Base-by-base conservation (phyloP, 202 grass and related monocot genomes). In the Eragrostis tef region DNA sequence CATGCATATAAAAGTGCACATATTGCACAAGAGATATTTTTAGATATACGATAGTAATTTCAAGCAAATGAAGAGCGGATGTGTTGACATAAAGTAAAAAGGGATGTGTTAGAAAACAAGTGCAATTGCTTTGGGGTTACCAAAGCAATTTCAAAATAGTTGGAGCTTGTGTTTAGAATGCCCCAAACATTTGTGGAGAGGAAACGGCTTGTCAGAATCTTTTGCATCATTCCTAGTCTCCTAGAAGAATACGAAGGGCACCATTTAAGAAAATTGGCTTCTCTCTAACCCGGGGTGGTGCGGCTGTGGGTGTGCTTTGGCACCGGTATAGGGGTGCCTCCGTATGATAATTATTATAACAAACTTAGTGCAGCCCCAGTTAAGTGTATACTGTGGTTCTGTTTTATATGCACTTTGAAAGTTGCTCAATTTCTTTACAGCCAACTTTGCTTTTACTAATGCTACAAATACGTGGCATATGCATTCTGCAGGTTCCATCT, bases 401-500 rank as follows among this genome's bases (percentile, higher is more conserved):
- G 25, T 50, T 71, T 87, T 83, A 64, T 77, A 8, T 63, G 25
- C 26, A 47, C 64, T 78, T 14, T 73, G 21, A 71, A 26, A 53
- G 58, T 64, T 64, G 12, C 61, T 48, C 14, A 64, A 71, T 48
- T 75, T 79, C n/a, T 70, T 48, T 71, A 11, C 53, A 24, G 14
- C 26, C 34, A 79, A 41, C 27, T 17, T 89, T 67, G 59, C 12
- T 17, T 59, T 41, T 21, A 63, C 56, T 51, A 60, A 71, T 80
- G 26, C 63, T 83, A 44, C 83, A 48, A 59, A 72, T 87, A 64
- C 60, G 67, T 74, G 64, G 9, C 63, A 79, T 72, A 25, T 79
- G 21, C 42, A 39, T 88, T 19, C 20, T 87, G 71, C 84, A 98
- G 92, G 96, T 98, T 83, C 90, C 96, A 65, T 51, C 65, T 84